Conservation (phyloP, 345 rosid species). For the Sonneratia alba region DNA sequence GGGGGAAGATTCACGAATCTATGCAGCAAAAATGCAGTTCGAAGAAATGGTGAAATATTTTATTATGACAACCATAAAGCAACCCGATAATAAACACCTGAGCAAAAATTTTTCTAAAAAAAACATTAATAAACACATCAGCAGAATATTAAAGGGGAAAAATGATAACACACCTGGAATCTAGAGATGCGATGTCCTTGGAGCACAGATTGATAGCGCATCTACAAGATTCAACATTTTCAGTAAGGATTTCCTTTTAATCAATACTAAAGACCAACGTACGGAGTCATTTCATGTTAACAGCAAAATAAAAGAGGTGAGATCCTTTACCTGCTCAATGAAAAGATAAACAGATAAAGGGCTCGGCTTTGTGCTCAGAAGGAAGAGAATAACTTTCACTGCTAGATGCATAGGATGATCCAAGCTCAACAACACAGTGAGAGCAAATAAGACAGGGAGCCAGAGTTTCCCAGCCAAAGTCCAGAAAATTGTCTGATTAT, state of each 20-base stretch:
- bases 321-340: slow-evolving; percentile 33
- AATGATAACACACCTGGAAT: slow-evolving; percentile 20
- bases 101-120: too few species aligned
- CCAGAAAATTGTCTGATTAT: slow-evolving; percentile 21
- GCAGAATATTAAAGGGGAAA: not conserved
- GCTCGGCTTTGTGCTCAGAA: slow-evolving; percentile 35
- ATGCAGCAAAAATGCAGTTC: not conserved
- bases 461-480: slow-evolving; percentile 28
- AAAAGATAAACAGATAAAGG: slow-evolving; percentile 42
- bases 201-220: slow-evolving; percentile 21
- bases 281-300: not conserved
- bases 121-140: too few species aligned
- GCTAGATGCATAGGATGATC: slow-evolving; percentile 24
- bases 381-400: slow-evolving; percentile 26
- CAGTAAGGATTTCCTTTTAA: slow-evolving; percentile 6
- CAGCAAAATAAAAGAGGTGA: not conserved
- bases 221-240: slow-evolving; percentile 23
- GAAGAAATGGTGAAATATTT: not conserved
- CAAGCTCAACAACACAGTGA: slow-evolving; percentile 31
- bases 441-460: slow-evolving; percentile 31
- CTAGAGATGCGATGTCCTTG: slow-evolving; percentile 19
- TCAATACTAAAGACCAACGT: not conserved
- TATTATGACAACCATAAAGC: not conserved
- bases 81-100: not conserved
- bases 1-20: too few species aligned